phyloP scores from a whole-genome alignment of 441 rosid genomes.

The Pelargonium exstipulatum region DNA sequence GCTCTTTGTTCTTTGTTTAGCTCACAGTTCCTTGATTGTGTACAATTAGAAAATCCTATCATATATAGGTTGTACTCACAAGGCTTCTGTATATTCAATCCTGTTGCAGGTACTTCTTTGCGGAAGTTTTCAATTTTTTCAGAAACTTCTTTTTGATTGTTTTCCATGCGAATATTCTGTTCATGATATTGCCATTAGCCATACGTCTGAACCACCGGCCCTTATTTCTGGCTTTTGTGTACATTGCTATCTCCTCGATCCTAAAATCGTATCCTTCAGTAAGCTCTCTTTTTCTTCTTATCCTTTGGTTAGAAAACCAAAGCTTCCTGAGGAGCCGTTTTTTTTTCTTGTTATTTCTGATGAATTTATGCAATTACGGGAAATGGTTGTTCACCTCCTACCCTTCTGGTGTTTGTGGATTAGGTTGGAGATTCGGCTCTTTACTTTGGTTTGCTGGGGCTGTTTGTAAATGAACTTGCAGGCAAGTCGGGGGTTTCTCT shows the following conservation, averaged over 20 bases:
- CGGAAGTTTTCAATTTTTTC: conserved; percentile 92
- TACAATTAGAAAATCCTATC: no score
- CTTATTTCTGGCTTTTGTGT: conserved; percentile 84
- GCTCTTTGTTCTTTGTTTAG: conserved; percentile 87
- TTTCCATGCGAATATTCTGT: conserved; percentile 73
- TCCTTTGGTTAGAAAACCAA: neutral
- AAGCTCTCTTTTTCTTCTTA: conserved; percentile 27
- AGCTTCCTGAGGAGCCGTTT: no score
- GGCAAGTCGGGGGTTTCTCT: conserved; percentile 38
- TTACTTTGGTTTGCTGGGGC: conserved; percentile 68
- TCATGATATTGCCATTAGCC: conserved; percentile 80
- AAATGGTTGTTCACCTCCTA: conserved; percentile 7
- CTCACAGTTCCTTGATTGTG: conserved; percentile 7
- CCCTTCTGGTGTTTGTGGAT: conserved; percentile 19
- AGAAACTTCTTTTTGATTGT: conserved; percentile 85
- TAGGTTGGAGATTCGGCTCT: conserved; percentile 94
- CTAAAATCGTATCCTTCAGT: conserved; percentile 96
- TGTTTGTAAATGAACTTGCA: conserved; percentile 76
- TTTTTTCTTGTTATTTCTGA: conserved; percentile 12
- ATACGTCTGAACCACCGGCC: conserved; percentile 86
- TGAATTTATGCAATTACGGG: neutral
- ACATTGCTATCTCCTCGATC: conserved; percentile 71
- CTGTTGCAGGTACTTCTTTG: conserved; percentile 88
- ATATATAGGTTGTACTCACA: no score
- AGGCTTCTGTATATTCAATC: conserved; percentile 15